Evolutionary conservation across 2,329 filamentous ascomycete genomes (phyloP), one percentile per base, ranked within the genome.

Genomic region (Penicillium sp.): DNA sequence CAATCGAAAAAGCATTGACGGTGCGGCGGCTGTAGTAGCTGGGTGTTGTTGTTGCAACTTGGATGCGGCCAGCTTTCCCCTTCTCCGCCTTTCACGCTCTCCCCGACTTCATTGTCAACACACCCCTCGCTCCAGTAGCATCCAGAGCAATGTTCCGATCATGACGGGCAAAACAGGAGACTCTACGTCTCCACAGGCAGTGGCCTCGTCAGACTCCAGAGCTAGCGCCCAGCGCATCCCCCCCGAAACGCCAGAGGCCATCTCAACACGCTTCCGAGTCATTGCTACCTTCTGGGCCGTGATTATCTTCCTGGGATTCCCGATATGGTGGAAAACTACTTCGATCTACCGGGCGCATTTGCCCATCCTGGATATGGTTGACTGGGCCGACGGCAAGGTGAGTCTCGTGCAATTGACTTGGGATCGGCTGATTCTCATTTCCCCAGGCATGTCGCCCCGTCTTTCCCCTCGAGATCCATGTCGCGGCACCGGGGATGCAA

Each of bases 311-410:
- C 75, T 99, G 5, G 94, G 94, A 2, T 71, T 99, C 59, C 94
- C 94, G 51, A 87, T 95, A 81, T 99, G 94, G 94, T 95, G 90
- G 85, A 86, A 85, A 70, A 97, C 94, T 0, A 99, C 94, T 4
- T 88, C 89, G 0, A 95, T 97, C 49, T 92, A 95, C 71, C 84
- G 94, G 49, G 92, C 92, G 11, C 81, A 85, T 40, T 76, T 99
- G 61, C 94, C 94, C 5, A 72, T 96, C 60, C 81, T 88, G 66
- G 82, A 86, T 48, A 99, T 99, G 94, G 82, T 88, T 61, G 82
- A 88, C 55, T 97, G 94, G 92, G 89, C 90, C 9, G 89, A 95
- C 65, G 91, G 91, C 58, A 90, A 88, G 81, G 92, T 95, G 71
- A 18, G 39, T 31, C 31, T 27, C 20, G 36, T 36, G 24, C 8